These are phyloP conservation scores for Graphiopsis chlorocephala DNA, from an alignment of 2,329 filamentous ascomycete species.

Conservation along the genomic window DNA sequence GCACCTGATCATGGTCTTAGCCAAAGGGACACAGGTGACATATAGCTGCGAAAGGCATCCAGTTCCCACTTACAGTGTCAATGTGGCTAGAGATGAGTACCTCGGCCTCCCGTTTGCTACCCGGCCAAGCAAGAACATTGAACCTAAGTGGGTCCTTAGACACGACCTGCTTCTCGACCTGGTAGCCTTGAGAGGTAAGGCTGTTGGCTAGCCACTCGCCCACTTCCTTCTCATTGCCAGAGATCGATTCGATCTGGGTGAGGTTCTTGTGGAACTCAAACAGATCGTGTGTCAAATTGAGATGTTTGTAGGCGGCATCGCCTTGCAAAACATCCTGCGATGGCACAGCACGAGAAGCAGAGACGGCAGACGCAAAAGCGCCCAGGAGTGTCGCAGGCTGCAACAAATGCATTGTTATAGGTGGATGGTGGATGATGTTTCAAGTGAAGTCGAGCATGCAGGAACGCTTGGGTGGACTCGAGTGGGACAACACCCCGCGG, in stretches of 20 bases:
- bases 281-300: conserved; percentile 46
- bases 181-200: conserved; percentile 60
- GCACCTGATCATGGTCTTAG: conserved; percentile 31
- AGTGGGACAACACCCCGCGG: conserved; percentile 3
- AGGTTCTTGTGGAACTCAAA: conserved; percentile 72
- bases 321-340: conserved; percentile 1
- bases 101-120: conserved; percentile 50
- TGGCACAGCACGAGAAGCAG: background rate
- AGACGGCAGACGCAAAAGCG: conserved; percentile 2
- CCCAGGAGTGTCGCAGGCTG: background rate
- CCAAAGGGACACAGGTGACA: background rate
- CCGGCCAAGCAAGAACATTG: conserved; percentile 71
- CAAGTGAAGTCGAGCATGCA: conserved; percentile 15
- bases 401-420: conserved; percentile 10
- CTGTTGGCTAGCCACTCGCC: conserved; percentile 67
- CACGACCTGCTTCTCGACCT: conserved; percentile 58
- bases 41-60: background rate
- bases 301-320: conserved; percentile 18
- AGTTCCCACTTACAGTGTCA: conserved; percentile 58
- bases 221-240: conserved; percentile 65
- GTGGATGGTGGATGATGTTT: conserved; percentile 1
- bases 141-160: conserved; percentile 52
- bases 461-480: conserved; percentile 4
- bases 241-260: conserved; percentile 70
- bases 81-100: conserved; percentile 78